Evolutionary conservation across 345 rosid species (phyloP).

Genomic region (Adansonia digitata): DNA sequence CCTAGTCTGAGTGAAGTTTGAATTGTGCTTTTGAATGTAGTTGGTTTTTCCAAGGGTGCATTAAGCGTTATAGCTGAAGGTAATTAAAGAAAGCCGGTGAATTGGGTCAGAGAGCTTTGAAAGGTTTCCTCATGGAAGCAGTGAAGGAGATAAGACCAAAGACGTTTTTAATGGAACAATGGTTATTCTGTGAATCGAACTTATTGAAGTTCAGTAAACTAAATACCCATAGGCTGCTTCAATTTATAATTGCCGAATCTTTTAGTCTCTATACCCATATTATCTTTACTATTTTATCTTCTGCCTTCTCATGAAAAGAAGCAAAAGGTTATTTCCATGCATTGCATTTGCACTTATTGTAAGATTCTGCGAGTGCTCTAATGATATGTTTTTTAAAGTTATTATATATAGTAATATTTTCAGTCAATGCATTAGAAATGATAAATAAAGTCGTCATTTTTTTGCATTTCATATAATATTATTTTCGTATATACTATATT

Average conservation of each 20-base stretch:
- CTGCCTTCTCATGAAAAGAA: no score
- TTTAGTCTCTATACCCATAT: background rate
- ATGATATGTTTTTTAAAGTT: no score
- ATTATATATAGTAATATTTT: no score
- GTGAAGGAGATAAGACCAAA: conserved; percentile 1
- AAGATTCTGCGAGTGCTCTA: no score
- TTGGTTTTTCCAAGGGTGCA: background rate
- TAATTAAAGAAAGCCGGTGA: background rate
- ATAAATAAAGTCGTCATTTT: no score
- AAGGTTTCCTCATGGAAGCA: background rate
- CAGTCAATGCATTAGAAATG: no score
- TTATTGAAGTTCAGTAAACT: conserved; percentile 8
- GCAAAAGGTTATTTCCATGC: background rate
- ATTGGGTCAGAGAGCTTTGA: background rate
- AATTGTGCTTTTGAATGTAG: background rate
- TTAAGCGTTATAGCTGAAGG: background rate
- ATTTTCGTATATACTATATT: no score
- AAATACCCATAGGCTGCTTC: background rate
- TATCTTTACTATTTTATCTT: no score
- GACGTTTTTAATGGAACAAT: conserved; percentile 1
- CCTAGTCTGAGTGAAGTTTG: background rate
- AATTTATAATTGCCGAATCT: background rate
- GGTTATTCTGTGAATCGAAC: background rate
- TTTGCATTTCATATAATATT: no score
- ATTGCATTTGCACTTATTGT: no score